Evolutionary conservation across 371 early-diverging fungal species (phyloP), one percentile per base, ranked within the genome.

Genomic region (Globomyces sp.): DNA sequence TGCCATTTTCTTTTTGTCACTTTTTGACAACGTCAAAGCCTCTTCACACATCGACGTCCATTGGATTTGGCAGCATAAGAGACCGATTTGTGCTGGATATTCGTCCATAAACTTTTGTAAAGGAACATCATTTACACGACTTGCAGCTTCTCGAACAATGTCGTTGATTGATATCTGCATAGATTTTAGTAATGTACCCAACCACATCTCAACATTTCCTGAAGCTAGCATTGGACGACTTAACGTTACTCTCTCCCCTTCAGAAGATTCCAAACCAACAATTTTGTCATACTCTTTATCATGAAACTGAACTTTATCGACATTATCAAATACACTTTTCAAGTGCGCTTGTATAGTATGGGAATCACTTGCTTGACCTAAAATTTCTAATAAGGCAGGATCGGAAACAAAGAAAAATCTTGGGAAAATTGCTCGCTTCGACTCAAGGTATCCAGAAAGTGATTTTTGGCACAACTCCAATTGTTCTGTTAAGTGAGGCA

Each of bases 401-500:
- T 86, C 86, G 6, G 85, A 85, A 0, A 86, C 86, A 65, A 86
- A 86, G 72, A 76, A 86, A 74, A 86, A 86, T n/a, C 86, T 77
- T 3, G 86, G 86, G 72, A 86, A 86, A 37, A 86, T 77, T 50
- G 83, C 84, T 40, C 86, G 76, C 68, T 86, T 86, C 5, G 84
- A 81, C 63, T 86, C 86, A 8, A 86, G 73, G 64, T 86, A 86
- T 5, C 86, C 86, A 3, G 75, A 74, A 10, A 86, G 74, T 0
- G 85, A 85, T 63, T 86, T 86, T 70, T 86, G 86, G 68, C 86
- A 86, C 4, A 85, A 76, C 70, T 86, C 86, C 8, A 86, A 74
- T 72, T 86, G 86, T 66, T 86, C 86, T 4, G 83, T 82, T 58
- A 86, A 63, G 64, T 84, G 85, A 45, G 86, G 86, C n/a, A 86